Evolutionary conservation across 306 rosid genomes (phyloP), one percentile per base, ranked within the genome.

Genomic region (Dryas alaskensis): DNA sequence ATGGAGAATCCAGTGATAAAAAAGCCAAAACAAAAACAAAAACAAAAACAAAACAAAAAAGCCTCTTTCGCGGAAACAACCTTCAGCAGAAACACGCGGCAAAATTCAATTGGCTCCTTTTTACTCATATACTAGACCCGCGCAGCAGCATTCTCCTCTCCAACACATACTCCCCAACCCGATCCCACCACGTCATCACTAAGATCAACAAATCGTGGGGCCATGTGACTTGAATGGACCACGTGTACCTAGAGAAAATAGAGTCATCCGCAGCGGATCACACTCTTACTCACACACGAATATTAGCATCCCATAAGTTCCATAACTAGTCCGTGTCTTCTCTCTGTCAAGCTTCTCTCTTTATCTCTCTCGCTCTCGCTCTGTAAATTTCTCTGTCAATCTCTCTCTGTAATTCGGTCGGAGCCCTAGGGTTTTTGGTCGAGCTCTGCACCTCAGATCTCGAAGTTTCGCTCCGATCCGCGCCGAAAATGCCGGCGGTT

Each of bases 401-500:
- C 42, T 31, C 3, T 60, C 40, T 69, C 13, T 50, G 10, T 59
- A 27, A 53, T 81, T 80, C 68, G 81, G 69, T 80, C 78, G 86
- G 67, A 82, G 68, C 59, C 73, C 59, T 73, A 49, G 87, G 85
- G 79, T 85, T 80, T 64, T 73, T 76, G 88, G 53, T 84, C 84
- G 50, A 42, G 14, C 61, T 16, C 10, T 31, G 22, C 12, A 42
- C 47, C 78, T 47, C 77, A 57, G 82, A 86, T 72, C 71, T 80
- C 58, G n/a, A 70, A 76, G 8, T 67, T 70, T 75, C 57, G 65
- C 80, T 84, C 88, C 77, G 79, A 81, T 77, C 82, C 79, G 74
- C 22, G 77, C 65, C 61, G 49, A 55, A 85, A 82, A 95, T 95
- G 99, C 96, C 99, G 70, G 83, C 98, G 39, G 98, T 85, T 44